Base-by-base conservation (phyloP, 1,284 basidiomycete species). In the Boletellus dicymbophilus region DNA sequence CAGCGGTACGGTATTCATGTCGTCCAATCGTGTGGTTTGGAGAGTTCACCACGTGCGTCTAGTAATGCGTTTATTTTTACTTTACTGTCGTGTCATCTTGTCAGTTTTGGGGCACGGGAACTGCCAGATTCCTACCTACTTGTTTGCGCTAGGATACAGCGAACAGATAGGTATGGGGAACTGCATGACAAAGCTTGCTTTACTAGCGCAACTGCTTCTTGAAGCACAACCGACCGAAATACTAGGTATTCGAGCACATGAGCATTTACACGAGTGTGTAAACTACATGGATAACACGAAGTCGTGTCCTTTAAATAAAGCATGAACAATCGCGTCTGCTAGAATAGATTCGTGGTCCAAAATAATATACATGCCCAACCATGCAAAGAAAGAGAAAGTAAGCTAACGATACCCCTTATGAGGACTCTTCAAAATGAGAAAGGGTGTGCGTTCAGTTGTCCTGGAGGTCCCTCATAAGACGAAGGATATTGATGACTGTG, bases 401-500 rank as follows among this genome's bases (percentile, higher is more conserved):
- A 40, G 25, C 28, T 30, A 50, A 38, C 40, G 15, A 51, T 34
- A 48, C 34, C 40, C 38, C 27, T 9, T 13, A 43, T 37, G 18
- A 30, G 37, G 11, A 33, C 22, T 26, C 9, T 25, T 18, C 28
- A 39, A 20, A 39, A 13, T 13, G 37, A 5, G 22, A 25, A 30
- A 31, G 22, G 6, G 16, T 26, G n/a, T 21, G 45, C 3, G 9
- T 42, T 64, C 55, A 76, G 20, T 73, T 71, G 40, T 76, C 73
- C 48, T 77, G 70, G 26, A 72, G 59, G 51, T 85, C 76, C 64
- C 79, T 85, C 58, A 93, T 66, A 48, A 90, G 73, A 54, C 88
- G 84, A 42, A 90, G 77, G 57, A 93, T 87, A 65, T 78, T 87
- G 58, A 93, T 70, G 79, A 93, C 84, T 85, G 45, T 49, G 42